Base-by-base conservation (phyloP, 106 monocot genomes). In the Narthecium ossifragum region DNA sequence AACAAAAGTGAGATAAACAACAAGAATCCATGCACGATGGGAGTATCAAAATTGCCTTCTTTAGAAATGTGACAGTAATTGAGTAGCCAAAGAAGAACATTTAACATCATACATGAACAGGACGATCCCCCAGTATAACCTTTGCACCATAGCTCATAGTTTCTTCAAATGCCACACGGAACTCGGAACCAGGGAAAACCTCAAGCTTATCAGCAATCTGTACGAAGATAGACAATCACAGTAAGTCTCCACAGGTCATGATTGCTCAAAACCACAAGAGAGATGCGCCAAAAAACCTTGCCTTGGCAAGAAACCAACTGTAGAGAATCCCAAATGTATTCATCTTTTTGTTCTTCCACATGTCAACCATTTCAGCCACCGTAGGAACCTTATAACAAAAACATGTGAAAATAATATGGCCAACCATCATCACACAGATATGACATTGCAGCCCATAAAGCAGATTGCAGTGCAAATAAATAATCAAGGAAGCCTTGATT, bases 221-320 rank as follows among this genome's bases (percentile, higher is more conserved):
- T 18, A 58, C 51, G 28, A 34, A 59, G 13, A n/a, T 6, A 32
- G 14, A 43, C 25, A 30, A 21, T 55, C 51, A 62, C 37, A 31
- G 54, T 17, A 52, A 27, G 12, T 17, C 1, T 48, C 24, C 6
- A 39, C 8, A 26, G 29, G 4, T 13, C 8, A 62, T 31, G 30
- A 53, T 34, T 25, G 26, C 26, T n/a, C n/a, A n/a, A n/a, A 18
- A 13, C 18, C 6, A 43, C 36, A 10, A 43, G 18, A 43, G 43
- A 43, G 14, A 13, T 43, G 43, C n/a, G n/a, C n/a, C n/a, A n/a
- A 43, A 55, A 73, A 57, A 50, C 23, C 65, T 54, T 71, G 37
- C 96, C 90, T 90, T 96, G 3, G 90, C 83, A 75, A 96, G 90
- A 72, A 96, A 96, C 86, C 80, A 96, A 24, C 83, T 74, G 41